Evolutionary conservation across 805 yeast genomes (phyloP).

Genomic region (Komagataella mondaviorum): DNA sequence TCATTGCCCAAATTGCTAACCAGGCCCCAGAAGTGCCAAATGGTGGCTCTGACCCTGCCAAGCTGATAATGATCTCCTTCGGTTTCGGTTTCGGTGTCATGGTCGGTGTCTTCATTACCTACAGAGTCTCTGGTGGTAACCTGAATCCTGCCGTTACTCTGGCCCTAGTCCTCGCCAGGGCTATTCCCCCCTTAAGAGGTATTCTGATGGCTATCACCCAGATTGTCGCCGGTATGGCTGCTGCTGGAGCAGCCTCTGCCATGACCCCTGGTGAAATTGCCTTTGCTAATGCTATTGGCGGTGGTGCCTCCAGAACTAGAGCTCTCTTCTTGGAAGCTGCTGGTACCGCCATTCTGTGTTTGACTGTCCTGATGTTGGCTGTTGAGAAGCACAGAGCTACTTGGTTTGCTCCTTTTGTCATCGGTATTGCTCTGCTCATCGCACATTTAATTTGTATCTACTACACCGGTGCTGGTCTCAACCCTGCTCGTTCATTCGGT

Average conservation of each 20-base stretch:
- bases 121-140: slow-evolving; percentile 49
- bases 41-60: slow-evolving; percentile 36
- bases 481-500: slow-evolving; percentile 41
- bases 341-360: slow-evolving; percentile 28
- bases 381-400: slow-evolving; percentile 30
- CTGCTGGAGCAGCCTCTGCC: slow-evolving; percentile 30
- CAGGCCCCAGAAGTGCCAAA: slow-evolving; percentile 16
- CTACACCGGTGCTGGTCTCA: slow-evolving; percentile 42
- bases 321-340: slow-evolving; percentile 34
- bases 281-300: slow-evolving; percentile 65
- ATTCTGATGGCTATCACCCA: slow-evolving; percentile 32
- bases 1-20: slow-evolving; percentile 75
- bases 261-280: slow-evolving; percentile 41
- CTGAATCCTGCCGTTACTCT: slow-evolving; percentile 40
- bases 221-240: slow-evolving; percentile 53
- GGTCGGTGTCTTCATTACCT: slow-evolving; percentile 34
- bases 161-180: slow-evolving; percentile 31
- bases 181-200: slow-evolving; percentile 35
- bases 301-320: slow-evolving; percentile 29
- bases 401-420: slow-evolving; percentile 30
- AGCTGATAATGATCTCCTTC: slow-evolving; percentile 52
- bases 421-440: slow-evolving; percentile 44
- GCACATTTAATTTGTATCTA: slow-evolving; percentile 29
- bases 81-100: slow-evolving; percentile 43
- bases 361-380: slow-evolving; percentile 38